Percentiles rank a stretch among this genome's conserved stretches.
Evolutionary conservation across 306 rosid genomes (phyloP).

Genomic region (Lupinus albus): DNA sequence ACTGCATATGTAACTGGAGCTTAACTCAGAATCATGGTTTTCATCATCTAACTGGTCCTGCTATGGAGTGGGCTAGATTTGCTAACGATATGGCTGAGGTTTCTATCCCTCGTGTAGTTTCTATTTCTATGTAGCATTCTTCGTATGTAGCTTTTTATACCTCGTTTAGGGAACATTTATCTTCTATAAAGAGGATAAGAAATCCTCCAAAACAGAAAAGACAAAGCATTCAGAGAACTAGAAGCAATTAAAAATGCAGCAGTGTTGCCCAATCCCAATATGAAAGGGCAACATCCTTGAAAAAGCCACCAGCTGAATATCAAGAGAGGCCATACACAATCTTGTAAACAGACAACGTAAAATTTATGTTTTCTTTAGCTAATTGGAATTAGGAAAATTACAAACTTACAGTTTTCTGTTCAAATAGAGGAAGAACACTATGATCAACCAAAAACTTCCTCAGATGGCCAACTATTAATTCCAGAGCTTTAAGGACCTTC

Average conservation of each 20-base stretch:
- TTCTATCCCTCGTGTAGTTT: no score
- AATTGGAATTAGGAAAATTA: constrained; percentile 13
- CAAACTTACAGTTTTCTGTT: constrained; percentile 67
- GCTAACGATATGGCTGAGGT: no score
- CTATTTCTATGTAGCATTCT: no score
- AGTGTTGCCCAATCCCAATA: constrained; percentile 13
- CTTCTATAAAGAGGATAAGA: not conserved
- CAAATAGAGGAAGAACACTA: constrained; percentile 84
- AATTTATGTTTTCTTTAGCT: constrained; percentile 5
- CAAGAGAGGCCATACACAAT: not conserved
- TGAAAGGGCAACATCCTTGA: constrained; percentile 17
- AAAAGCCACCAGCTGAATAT: constrained; percentile 23
- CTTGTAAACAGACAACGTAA: constrained; percentile 9
- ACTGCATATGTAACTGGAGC: no score
- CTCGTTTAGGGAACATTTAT: not conserved
- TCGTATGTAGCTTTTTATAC: no score
- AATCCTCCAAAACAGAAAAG: constrained; percentile 12
- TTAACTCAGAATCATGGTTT: no score
- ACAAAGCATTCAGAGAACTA: constrained; percentile 6
- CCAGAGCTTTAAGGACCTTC: constrained; percentile 82
- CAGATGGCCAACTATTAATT: constrained; percentile 78
- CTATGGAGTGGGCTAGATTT: no score
- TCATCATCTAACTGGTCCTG: no score
- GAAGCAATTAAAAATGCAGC: not conserved
- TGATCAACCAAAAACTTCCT: constrained; percentile 94